Evolutionary conservation across 352 stramenopile genomes (phyloP).

Genomic region (Globisporangium heterothallicum): DNA sequence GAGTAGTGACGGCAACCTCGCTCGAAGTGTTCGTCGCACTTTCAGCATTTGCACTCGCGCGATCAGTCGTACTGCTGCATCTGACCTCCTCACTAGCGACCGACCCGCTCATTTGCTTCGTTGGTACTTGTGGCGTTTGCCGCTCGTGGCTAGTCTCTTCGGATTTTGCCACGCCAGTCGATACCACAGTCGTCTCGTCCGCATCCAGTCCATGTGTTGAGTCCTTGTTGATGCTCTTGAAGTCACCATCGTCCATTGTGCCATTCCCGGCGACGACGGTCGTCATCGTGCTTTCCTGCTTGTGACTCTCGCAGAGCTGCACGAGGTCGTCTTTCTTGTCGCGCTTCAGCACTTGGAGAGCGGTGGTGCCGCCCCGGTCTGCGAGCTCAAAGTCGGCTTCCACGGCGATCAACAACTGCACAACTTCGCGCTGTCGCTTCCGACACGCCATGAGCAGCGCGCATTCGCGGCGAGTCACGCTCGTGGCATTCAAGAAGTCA

Average conservation of each 20-base stretch:
- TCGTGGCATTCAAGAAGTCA: slow-evolving; percentile 41
- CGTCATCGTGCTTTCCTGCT: neutral
- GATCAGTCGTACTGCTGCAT: too few species aligned
- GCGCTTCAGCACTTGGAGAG: slow-evolving; percentile 40
- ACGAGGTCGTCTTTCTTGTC: slow-evolving; percentile 49
- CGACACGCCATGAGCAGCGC: slow-evolving; percentile 60
- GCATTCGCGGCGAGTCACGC: slow-evolving; percentile 39
- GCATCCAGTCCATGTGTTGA: neutral
- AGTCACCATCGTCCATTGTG: neutral
- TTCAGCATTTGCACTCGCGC: too few species aligned
- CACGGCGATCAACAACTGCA: slow-evolving; percentile 29
- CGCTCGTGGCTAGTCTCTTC: too few species aligned
- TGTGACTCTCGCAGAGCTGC: slow-evolving; percentile 26
- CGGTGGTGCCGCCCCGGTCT: slow-evolving; percentile 45
- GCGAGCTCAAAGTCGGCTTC: slow-evolving; percentile 37
- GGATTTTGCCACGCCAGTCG: neutral
- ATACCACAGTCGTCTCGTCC: neutral
- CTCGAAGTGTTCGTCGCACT: too few species aligned
- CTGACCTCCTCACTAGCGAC: too few species aligned
- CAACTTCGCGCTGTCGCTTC: slow-evolving; percentile 46
- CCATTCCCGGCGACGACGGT: too few species aligned
- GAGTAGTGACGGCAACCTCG: too few species aligned
- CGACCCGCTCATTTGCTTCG: too few species aligned
- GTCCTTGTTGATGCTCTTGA: neutral
- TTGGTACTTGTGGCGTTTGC: too few species aligned